A percentile compares a stretch with the other conserved stretches of the same genome.
These are phyloP conservation scores for Jasminum sambac DNA, from an alignment of 257 asterid genomes.

Conservation along the genomic window DNA sequence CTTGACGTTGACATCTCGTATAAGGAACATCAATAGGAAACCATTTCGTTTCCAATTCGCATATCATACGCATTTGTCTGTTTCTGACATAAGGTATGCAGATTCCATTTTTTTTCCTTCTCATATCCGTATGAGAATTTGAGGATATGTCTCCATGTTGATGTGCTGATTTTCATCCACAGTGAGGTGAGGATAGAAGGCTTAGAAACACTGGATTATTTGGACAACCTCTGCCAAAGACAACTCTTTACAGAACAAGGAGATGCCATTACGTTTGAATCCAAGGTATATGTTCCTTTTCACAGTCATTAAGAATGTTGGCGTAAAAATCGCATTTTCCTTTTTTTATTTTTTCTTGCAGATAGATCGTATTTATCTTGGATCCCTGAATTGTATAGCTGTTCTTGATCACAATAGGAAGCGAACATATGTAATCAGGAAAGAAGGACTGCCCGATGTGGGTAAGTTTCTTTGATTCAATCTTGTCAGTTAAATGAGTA, in stretches of 20 bases:
- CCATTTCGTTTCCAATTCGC: constrained; percentile 87
- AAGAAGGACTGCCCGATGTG: constrained; percentile 86
- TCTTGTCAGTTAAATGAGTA: neutral
- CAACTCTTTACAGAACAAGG: constrained; percentile 94
- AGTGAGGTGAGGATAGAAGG: constrained; percentile 97
- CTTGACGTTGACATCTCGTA: constrained; percentile 73
- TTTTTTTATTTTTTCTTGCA: constrained; percentile 30
- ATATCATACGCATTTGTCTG: constrained; percentile 75
- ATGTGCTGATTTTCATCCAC: neutral
- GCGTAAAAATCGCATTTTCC: neutral
- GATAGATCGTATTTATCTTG: constrained; percentile 86
- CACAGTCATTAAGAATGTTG: too few relatives aligned
- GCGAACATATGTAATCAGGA: constrained; percentile 73
- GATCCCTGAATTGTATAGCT: constrained; percentile 65
- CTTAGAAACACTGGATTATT: constrained; percentile 85
- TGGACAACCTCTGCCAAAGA: constrained; percentile 73
- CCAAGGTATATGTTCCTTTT: constrained; percentile 59
- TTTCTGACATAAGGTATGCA: constrained; percentile 82
- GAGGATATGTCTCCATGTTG: too few relatives aligned
- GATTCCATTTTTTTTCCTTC: too few relatives aligned
- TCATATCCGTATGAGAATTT: neutral
- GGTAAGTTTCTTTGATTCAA: constrained; percentile 41
- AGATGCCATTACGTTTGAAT: constrained; percentile 92
- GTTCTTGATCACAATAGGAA: constrained; percentile 90
- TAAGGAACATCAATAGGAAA: constrained; percentile 77